Evolutionary conservation across 768 basidiomycete genomes (phyloP).

Genomic region (Termitomyces titanicus): DNA sequence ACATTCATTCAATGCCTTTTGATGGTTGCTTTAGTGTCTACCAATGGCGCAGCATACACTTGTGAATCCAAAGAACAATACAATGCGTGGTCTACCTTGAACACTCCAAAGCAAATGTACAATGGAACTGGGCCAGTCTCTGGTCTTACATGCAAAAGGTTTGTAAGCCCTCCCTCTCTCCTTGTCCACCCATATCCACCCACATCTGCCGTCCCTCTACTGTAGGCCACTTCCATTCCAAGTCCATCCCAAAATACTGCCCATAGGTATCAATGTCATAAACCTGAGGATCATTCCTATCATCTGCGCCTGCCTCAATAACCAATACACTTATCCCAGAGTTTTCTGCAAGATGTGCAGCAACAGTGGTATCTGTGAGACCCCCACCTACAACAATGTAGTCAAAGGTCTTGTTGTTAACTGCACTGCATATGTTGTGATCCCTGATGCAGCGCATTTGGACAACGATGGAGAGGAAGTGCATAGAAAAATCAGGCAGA

Average conservation of each 20-base stretch:
- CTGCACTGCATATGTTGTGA: slow-evolving; percentile 29
- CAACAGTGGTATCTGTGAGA: slow-evolving; percentile 45
- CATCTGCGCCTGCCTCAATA: slow-evolving; percentile 49
- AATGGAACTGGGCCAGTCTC: slow-evolving; percentile 42
- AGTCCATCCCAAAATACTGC: slow-evolving; percentile 34
- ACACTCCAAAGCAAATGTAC: slow-evolving; percentile 35
- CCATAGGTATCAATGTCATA: slow-evolving; percentile 45
- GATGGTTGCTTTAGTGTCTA: slow-evolving; percentile 29
- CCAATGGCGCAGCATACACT: slow-evolving; percentile 47
- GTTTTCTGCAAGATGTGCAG: slow-evolving; percentile 44
- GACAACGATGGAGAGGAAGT: slow-evolving; percentile 15
- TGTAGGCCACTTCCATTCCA: slow-evolving; percentile 46
- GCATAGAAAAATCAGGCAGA: not conserved
- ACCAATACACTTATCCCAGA: slow-evolving; percentile 38
- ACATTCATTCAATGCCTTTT: not conserved
- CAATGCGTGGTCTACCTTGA: slow-evolving; percentile 36
- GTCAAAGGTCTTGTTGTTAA: slow-evolving; percentile 36
- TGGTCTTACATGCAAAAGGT: not conserved
- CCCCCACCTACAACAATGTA: slow-evolving; percentile 46
- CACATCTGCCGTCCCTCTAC: slow-evolving; percentile 36
- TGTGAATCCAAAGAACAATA: slow-evolving; percentile 42
- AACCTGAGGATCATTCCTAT: slow-evolving; percentile 38
- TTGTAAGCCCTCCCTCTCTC: no score
- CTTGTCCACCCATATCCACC: slow-evolving; percentile 28
- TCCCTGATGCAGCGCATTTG: slow-evolving; percentile 26